Conservation (phyloP, 768 basidiomycete species). For the Lactarius akahatsu region DNA sequence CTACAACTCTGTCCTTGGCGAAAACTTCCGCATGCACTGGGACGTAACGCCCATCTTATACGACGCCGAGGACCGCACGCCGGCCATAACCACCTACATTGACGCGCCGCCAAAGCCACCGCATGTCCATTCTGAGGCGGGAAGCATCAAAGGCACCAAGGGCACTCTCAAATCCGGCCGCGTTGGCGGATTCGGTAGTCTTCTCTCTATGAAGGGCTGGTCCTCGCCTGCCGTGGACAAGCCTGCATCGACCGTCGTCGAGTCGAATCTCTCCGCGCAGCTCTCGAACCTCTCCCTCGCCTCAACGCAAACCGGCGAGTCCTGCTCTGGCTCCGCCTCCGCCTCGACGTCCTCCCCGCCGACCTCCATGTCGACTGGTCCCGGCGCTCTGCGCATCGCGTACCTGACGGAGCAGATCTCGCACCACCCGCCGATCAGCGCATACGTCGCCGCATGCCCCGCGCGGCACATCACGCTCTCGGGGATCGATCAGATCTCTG, state of each 20-base stretch:
- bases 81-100: conserved; percentile 46
- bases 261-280: conserved; percentile 50
- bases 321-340: conserved; percentile 14
- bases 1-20: conserved; percentile 83
- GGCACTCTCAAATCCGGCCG: conserved; percentile 52
- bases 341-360: conserved; percentile 34
- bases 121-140: conserved; percentile 44
- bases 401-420: conserved; percentile 93
- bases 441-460: conserved; percentile 78
- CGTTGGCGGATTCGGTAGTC: conserved; percentile 57
- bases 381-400: conserved; percentile 54
- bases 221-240: conserved; percentile 42
- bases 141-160: conserved; percentile 47
- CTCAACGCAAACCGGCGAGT: conserved; percentile 35
- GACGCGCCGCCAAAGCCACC: conserved; percentile 30
- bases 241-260: conserved; percentile 41
- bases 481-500: conserved; percentile 92
- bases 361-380: conserved; percentile 30
- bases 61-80: conserved; percentile 47
- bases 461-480: conserved; percentile 64
- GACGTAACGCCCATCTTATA: conserved; percentile 65
- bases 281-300: conserved; percentile 63
- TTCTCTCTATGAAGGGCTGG: conserved; percentile 45
- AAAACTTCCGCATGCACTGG: conserved; percentile 89
- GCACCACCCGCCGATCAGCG: conserved; percentile 94